Base-by-base conservation (phyloP, 345 rosid species). In the Salix caprea region DNA sequence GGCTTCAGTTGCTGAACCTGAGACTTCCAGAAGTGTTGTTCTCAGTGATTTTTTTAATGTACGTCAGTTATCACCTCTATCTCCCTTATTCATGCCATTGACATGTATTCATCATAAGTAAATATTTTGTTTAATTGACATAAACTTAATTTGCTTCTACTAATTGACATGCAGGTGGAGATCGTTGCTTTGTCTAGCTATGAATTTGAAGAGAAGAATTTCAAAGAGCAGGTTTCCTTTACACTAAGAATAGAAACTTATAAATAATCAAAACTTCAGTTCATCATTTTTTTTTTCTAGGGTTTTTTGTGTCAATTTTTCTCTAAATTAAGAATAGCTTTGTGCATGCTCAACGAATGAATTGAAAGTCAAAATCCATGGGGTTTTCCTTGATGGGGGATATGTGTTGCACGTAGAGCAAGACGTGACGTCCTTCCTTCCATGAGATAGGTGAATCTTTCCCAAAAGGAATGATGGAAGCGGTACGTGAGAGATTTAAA, bases 21-120 rank as follows among this genome's bases (percentile, higher is more conserved):
- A 73, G 28, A 68, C 78, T 11, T 80, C 73, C 65, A 69, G 70
- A 56, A 21, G 39, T 26, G 79, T 78, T 65, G 73, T 76, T 18
- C 77, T 82, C 73, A 79, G 80, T 69, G 85, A 82, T 40, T 82
- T 79, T 73, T 82, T 82, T 60, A 82, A 82, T 46, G 85, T 82
- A 76, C 4, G 75, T n/a, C 50, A 54, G 39, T 21, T 56, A 56
- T 56, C 62, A n/a, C 9, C 61, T 21, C 24, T 26, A 56, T 56
- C 26, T 56, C 26, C 23, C 26, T 2, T 56, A 56, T 23, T 56
- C 23, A 56, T 23, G 26, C 62, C 62, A n/a, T n/a, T n/a, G 62
- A n/a, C 28, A n/a, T 56, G 1, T 56, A n/a, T n/a, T 5, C 13
- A 8, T n/a, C 6, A 56, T 23, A n/a, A 3, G 28, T 1, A 21